Base-by-base conservation (phyloP, 108 stramenopile genomes). In the Nitzschia sp. region DNA sequence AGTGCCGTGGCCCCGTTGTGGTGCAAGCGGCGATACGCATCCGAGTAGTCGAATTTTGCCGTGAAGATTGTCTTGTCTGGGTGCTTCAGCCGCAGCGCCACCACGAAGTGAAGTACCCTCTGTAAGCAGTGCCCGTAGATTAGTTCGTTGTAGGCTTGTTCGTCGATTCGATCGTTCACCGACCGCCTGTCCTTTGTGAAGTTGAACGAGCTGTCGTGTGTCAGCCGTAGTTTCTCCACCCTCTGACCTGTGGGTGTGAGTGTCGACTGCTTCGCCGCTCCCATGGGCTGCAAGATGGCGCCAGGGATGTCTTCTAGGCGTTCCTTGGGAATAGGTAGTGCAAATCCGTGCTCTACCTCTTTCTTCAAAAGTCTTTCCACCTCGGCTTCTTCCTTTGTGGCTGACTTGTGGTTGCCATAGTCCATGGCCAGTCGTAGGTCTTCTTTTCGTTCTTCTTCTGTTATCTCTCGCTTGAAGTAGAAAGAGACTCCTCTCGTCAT, bases 31-130 rank as follows among this genome's bases (percentile, higher is more conserved):
- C 58, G 23, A 29, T 59, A 59, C 3, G 58, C 58, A 17, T 26
- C 58, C 5, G 28, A 26, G 28, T 29, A 59, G 27, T 59, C 58
- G 31, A 59, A 59, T 24, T 59, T 59, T 2, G 28, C 26, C 8
- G 31, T 59, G 26, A 59, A 42, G 38, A 42, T 42, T 42, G 8
- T 8, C 38, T 11, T 15, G 11, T 15, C 15, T 15, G 38, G 38
- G 38, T 42, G 38, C 8, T 15, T 8, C 11, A 42, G 11, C 15
- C 38, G 8, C 38, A 42, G 38, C 8, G 38, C 38, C 38, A 15
- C 38, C 15, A 42, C 15, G 38, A 11, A 42, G 38, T 42, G 38
- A 11, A 42, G 8, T 15, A 42, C 38, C 38, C 38, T 8, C 8
- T 11, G 38, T 42, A 42, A 42, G 38, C 38, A 42, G 11, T 15